Conservation (phyloP, 768 basidiomycete species). For the Pholiota molesta region DNA sequence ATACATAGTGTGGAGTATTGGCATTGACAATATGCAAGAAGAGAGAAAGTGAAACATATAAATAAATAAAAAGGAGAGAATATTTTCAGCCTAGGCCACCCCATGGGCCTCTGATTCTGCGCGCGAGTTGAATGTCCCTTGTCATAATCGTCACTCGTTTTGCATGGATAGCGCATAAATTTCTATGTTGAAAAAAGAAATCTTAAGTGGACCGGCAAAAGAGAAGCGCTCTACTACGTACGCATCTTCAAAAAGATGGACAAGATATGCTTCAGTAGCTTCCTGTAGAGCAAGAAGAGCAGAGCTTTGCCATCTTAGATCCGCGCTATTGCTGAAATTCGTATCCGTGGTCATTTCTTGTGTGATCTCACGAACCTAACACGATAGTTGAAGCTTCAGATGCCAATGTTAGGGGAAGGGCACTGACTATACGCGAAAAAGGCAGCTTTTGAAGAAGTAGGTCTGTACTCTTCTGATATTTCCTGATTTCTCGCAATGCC, state of each 20-base stretch:
- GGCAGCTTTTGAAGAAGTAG: constrained; percentile 86
- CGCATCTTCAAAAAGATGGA: constrained; percentile 99
- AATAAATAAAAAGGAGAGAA: constrained; percentile 4
- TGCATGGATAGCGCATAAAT: constrained; percentile 96
- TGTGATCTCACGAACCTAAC: constrained; percentile 90
- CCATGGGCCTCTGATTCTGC: constrained; percentile 93
- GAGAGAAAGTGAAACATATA: constrained; percentile 2
- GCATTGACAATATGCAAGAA: constrained; percentile 6
- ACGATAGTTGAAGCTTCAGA: neutral
- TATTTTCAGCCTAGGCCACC: constrained; percentile 60
- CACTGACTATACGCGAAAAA: constrained; percentile 86
- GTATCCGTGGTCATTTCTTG: constrained; percentile 84
- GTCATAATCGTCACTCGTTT: constrained; percentile 99
- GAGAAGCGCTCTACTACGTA: constrained; percentile 48
- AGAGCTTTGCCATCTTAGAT: constrained; percentile 92
- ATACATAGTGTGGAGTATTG: constrained; percentile 7
- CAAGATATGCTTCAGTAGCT: constrained; percentile 92
- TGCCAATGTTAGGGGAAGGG: neutral
- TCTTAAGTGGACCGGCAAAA: constrained; percentile 10
- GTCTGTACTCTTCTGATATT: constrained; percentile 93
- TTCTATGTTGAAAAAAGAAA: constrained; percentile 48
- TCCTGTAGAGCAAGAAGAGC: constrained; percentile 95
- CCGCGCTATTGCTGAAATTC: constrained; percentile 58
- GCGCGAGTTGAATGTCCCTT: constrained; percentile 93
- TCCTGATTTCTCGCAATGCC: constrained; percentile 89